Percentiles rank a stretch among this genome's conserved stretches.
Conservation (phyloP, 2,329 filamentous ascomycete genomes). For the Curvularia eragrostidis region DNA sequence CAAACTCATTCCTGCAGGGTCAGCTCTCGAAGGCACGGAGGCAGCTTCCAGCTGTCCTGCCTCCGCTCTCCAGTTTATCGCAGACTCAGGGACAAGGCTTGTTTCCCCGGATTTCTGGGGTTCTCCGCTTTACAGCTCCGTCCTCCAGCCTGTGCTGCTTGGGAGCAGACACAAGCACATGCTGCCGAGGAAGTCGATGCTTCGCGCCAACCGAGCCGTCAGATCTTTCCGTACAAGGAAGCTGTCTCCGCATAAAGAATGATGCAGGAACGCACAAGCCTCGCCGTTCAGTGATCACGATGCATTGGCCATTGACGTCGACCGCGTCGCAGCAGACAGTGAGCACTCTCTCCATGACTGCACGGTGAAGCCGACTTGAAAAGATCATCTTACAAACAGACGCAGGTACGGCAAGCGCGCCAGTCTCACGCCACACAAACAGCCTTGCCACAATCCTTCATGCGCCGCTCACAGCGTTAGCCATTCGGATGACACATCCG, state of each 20-base stretch:
- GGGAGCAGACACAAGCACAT: slow-evolving; percentile 14
- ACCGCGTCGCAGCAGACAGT: background rate
- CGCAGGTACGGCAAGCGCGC: slow-evolving; percentile 15
- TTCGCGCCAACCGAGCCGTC: slow-evolving; percentile 20
- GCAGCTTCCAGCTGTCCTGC: background rate
- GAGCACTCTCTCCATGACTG: background rate
- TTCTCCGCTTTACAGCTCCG: slow-evolving; percentile 12
- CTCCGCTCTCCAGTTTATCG: background rate
- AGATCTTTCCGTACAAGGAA: slow-evolving; percentile 16
- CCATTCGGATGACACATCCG: slow-evolving; percentile 23
- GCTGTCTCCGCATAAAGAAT: slow-evolving; percentile 9
- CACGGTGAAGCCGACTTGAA: background rate
- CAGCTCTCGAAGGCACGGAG: background rate
- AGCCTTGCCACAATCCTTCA: slow-evolving; percentile 3
- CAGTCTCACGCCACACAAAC: slow-evolving; percentile 5
- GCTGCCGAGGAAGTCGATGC: slow-evolving; percentile 17
- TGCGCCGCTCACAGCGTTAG: slow-evolving; percentile 14
- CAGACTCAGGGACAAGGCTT: slow-evolving; percentile 7
- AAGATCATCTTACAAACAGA: slow-evolving; percentile 1
- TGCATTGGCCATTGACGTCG: background rate
- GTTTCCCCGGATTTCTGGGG: slow-evolving; percentile 17
- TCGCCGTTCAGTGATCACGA: slow-evolving; percentile 3
- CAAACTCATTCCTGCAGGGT: background rate
- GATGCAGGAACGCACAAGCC: slow-evolving; percentile 15
- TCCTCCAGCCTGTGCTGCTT: background rate